These are phyloP conservation scores for Lagenidium sp. DNA, from an alignment of 352 stramenopile genomes.

Conservation along the genomic window DNA sequence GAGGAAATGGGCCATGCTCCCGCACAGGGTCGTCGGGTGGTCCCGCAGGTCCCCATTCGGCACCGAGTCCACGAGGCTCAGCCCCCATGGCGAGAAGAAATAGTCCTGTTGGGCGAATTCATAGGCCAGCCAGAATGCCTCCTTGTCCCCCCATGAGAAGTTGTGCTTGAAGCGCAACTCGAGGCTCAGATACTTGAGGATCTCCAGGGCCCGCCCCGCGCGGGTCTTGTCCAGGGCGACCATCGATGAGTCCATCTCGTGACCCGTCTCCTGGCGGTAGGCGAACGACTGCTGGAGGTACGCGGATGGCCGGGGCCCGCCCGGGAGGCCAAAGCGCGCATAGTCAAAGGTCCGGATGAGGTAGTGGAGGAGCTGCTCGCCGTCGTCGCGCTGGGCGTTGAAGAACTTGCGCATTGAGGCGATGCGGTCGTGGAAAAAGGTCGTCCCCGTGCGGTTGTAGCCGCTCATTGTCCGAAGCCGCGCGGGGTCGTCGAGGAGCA, in stretches of 20 bases:
- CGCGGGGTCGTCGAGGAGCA: slow-evolving; percentile 32
- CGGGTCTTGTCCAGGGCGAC: slow-evolving; percentile 37
- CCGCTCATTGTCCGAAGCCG: slow-evolving; percentile 18
- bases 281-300: slow-evolving; percentile 22
- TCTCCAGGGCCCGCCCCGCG: slow-evolving; percentile 20
- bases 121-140: slow-evolving; percentile 62
- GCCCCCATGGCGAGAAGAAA: slow-evolving; percentile 56
- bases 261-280: slow-evolving; percentile 22
- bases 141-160: slow-evolving; percentile 42
- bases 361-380: slow-evolving; percentile 22
- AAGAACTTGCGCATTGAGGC: slow-evolving; percentile 22
- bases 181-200: slow-evolving; percentile 45
- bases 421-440: slow-evolving; percentile 62
- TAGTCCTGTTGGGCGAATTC: slow-evolving; percentile 44
- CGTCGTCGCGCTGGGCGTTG: slow-evolving; percentile 6
- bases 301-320: slow-evolving; percentile 5
- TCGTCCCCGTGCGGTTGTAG: slow-evolving; percentile 36
- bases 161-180: slow-evolving; percentile 35
- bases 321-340: slow-evolving; percentile 18
- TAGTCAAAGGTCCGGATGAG: slow-evolving; percentile 40
- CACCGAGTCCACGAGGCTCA: slow-evolving; percentile 29
- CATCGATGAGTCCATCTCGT: slow-evolving; percentile 52
- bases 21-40: slow-evolving; percentile 49
- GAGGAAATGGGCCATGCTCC: slow-evolving; percentile 50
- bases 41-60: slow-evolving; percentile 40